Evolutionary conservation across 139 green algal genomes (phyloP), one percentile per base, ranked within the genome.

Genomic region (Mesostigma viride): DNA sequence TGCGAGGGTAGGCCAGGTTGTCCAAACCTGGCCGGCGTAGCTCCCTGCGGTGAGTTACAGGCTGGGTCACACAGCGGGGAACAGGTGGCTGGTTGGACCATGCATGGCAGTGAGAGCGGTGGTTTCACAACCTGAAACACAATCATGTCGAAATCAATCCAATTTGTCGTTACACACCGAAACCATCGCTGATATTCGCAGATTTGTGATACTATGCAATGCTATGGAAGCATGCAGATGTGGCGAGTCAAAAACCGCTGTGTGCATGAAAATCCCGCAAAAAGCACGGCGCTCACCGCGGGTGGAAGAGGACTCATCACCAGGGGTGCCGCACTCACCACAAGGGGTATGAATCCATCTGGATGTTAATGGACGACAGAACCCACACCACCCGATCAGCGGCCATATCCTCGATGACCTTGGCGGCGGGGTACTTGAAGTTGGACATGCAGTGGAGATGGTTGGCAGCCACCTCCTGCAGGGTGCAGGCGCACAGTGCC

Each of bases 321-420:
- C 28, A 5, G 58, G 24, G 17, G 27, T 2, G 5, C 32, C 3
- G 17, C 44, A 26, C 81, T 65, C 65, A 94, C 90, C 91, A 96
- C n/a, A 78, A 81, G 1, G 90, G 90, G 66, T 97, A 96, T 17
- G 79, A 31, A 58, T 87, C 64, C 81, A 96, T 92, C 53, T 89
- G 75, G 14, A 97, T 85, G 62, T 97, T 88, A 51, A 97, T 84
- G 11, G 90, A 71, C 0, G 88, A 92, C 70, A 90, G 89, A 1
- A 93, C 91, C 68, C 68, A 74, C 1, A 74, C 72, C 8, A 74
- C 11, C n/a, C 31, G 33, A 14, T 74, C 64, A 24, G 27, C 62
- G 20, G 17, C 26, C 68, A 74, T 74, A 3, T 4, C 58, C 32
- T 61, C 62, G 14, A 62, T 74, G 28, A 62, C n/a, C n/a, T n/a